These are phyloP conservation scores for Cytospora mali DNA, from an alignment of 2,329 filamentous ascomycete species.

Conservation along the genomic window DNA sequence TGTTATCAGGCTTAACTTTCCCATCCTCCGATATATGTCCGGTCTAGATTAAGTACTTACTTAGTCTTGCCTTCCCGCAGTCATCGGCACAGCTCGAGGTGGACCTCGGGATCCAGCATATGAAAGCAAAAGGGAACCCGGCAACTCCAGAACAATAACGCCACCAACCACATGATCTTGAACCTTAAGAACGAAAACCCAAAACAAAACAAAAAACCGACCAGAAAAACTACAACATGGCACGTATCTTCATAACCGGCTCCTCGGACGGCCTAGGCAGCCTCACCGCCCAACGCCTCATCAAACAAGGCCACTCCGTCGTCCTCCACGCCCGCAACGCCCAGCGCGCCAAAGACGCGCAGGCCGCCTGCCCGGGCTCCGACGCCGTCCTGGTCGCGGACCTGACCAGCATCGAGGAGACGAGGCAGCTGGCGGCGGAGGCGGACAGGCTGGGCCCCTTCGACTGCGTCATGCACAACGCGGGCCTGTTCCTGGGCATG, in stretches of 20 bases:
- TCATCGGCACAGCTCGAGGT: no score
- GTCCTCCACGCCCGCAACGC: conserved; percentile 59
- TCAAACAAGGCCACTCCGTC: conserved; percentile 55
- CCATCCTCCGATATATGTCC: no score
- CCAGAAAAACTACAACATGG: conserved; percentile 29
- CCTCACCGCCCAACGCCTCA: conserved; percentile 52
- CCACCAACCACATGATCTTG: no score
- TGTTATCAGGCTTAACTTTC: neutral
- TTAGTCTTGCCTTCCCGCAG: no score
- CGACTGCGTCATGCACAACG: conserved; percentile 62
- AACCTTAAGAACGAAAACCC: neutral
- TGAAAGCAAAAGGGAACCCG: neutral
- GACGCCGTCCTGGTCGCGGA: conserved; percentile 56
- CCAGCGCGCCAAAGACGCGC: conserved; percentile 54
- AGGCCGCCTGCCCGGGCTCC: conserved; percentile 50
- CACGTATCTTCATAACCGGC: conserved; percentile 52
- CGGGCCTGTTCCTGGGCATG: conserved; percentile 50
- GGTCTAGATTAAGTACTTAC: no score
- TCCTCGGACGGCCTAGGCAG: conserved; percentile 60
- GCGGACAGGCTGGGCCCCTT: conserved; percentile 53
- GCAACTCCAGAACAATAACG: neutral
- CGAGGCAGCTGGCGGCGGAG: conserved; percentile 52
- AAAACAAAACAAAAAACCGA: neutral
- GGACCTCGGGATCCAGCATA: no score
- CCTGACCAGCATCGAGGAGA: conserved; percentile 52